These are phyloP conservation scores for Lobosporangium transversale DNA, from an alignment of 192 early-diverging fungal species.

Conservation along the genomic window DNA sequence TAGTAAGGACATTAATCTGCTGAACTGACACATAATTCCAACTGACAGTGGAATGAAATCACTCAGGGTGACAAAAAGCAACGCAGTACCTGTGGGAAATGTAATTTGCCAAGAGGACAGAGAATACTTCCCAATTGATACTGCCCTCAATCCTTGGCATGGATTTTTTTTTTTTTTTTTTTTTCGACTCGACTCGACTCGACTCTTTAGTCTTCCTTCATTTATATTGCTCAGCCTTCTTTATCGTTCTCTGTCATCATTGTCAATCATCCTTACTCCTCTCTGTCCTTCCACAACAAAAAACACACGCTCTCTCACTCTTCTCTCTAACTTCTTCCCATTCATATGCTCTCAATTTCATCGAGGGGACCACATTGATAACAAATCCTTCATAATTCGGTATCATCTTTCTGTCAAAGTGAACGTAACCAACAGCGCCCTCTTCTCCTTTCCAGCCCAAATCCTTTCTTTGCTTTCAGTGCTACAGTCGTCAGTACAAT, in stretches of 20 bases:
- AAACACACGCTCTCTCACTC: neutral
- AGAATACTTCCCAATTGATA: no score
- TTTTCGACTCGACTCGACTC: neutral
- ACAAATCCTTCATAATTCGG: no score
- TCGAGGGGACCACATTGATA: no score
- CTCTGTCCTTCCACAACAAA: neutral
- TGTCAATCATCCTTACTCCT: neutral
- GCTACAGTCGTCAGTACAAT: no score
- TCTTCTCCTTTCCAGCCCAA: no score
- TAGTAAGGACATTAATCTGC: no score
- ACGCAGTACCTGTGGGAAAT: no score
- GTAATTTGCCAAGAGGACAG: no score
- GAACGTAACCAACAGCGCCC: neutral
- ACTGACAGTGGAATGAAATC: no score
- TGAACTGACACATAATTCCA: no score
- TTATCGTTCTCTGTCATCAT: neutral
- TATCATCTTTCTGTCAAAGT: neutral
- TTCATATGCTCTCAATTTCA: neutral
- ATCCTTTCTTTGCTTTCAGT: no score
- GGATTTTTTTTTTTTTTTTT: slow-evolving; percentile 19
- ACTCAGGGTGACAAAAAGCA: no score
- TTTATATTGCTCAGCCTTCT: neutral
- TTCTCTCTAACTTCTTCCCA: neutral
- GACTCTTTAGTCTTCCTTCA: neutral
- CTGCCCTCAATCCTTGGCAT: slow-evolving; percentile 6